A percentile compares a stretch with the other conserved stretches of the same genome.
Evolutionary conservation across 2,329 filamentous ascomycete genomes (phyloP).

Genomic region (Blumeriella jaapii): DNA sequence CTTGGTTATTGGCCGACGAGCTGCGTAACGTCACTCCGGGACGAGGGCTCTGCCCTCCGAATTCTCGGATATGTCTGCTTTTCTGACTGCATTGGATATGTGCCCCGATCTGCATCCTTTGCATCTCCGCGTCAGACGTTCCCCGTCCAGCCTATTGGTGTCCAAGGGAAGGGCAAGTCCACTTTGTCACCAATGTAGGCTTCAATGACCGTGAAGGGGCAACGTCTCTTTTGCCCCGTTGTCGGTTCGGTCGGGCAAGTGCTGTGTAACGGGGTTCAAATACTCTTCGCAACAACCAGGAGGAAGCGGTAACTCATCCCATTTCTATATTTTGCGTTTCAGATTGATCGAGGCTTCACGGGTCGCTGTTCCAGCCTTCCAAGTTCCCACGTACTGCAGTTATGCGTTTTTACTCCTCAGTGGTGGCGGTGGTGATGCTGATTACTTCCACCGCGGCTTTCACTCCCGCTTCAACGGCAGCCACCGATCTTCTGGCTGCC

Average conservation of each 20-base stretch:
- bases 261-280: constrained; percentile 11
- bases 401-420: too few relatives aligned
- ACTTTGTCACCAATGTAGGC: not conserved
- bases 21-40: too few relatives aligned
- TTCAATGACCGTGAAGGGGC: constrained; percentile 1
- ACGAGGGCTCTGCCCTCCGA: too few relatives aligned
- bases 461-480: constrained; percentile 14
- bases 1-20: too few relatives aligned
- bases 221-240: not conserved
- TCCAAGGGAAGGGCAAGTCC: not conserved
- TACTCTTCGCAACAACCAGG: constrained; percentile 7
- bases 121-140: not conserved
- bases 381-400: too few relatives aligned
- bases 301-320: constrained; percentile 1
- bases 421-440: too few relatives aligned
- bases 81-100: too few relatives aligned
- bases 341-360: constrained; percentile 7
- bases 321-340: constrained; percentile 7
- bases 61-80: too few relatives aligned
- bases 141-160: constrained; percentile 7
- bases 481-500: constrained; percentile 27
- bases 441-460: constrained; percentile 13
- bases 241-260: not conserved
- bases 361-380: too few relatives aligned
- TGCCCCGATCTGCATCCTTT: not conserved